These are phyloP conservation scores for Monosporascus sp. DNA, from an alignment of 2,329 filamentous ascomycete species.

Conservation along the genomic window DNA sequence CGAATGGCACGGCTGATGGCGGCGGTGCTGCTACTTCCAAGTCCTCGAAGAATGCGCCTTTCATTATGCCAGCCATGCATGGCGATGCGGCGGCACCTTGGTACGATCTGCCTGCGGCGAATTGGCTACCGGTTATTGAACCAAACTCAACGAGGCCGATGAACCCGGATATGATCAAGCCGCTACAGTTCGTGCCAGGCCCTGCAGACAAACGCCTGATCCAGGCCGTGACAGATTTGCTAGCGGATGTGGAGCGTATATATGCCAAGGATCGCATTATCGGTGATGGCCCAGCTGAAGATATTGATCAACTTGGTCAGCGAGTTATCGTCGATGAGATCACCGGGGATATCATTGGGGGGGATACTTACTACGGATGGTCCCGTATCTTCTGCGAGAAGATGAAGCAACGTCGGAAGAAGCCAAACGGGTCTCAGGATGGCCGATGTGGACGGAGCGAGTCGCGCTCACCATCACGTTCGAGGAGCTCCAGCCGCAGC, in stretches of 20 bases:
- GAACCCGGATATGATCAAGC: slow-evolving; percentile 63
- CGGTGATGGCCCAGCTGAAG: slow-evolving; percentile 44
- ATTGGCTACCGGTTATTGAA: slow-evolving; percentile 72
- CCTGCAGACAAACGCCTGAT: slow-evolving; percentile 63
- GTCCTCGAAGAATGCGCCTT: slow-evolving; percentile 55
- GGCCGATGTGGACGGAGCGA: slow-evolving; percentile 22
- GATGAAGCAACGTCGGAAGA: slow-evolving; percentile 59
- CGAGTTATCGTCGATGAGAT: slow-evolving; percentile 58
- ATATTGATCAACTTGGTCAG: slow-evolving; percentile 74
- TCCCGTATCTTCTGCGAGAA: slow-evolving; percentile 73
- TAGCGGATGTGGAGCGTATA: slow-evolving; percentile 65
- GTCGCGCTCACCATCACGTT: slow-evolving; percentile 31
- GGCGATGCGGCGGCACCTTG: slow-evolving; percentile 69
- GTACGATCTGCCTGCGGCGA: slow-evolving; percentile 78
- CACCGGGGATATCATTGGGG: slow-evolving; percentile 58
- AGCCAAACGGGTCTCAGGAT: slow-evolving; percentile 17
- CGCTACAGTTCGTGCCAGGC: slow-evolving; percentile 63
- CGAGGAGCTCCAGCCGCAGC: slow-evolving; percentile 29
- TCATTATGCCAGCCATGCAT: slow-evolving; percentile 68
- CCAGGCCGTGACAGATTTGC: slow-evolving; percentile 62
- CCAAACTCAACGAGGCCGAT: slow-evolving; percentile 73
- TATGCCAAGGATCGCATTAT: slow-evolving; percentile 49
- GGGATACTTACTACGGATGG: slow-evolving; percentile 85
- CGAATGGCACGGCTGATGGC: slow-evolving; percentile 19
- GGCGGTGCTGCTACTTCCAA: slow-evolving; percentile 20